Evolutionary conservation across 1,139 yeast species (phyloP).

Genomic region (Debaryomyces nepalensis): DNA sequence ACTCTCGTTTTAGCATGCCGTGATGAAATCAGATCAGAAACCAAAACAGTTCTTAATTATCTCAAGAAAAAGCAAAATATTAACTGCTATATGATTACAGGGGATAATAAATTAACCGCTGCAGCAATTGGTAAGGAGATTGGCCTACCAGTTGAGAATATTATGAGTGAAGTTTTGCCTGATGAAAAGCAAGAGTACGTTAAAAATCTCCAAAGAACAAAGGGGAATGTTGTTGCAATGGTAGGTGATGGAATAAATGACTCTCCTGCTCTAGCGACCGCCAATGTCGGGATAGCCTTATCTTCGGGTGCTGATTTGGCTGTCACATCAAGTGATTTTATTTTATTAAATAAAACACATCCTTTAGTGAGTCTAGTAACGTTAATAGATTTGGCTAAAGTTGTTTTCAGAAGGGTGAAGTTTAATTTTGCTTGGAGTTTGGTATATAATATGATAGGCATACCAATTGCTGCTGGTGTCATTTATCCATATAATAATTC

Average conservation of each 20-base stretch:
- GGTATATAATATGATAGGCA: slow-evolving; percentile 55
- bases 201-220: slow-evolving; percentile 51
- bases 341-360: slow-evolving; percentile 48
- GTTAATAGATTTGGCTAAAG: slow-evolving; percentile 48
- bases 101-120: slow-evolving; percentile 73
- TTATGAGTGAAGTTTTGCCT: slow-evolving; percentile 77
- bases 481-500: slow-evolving; percentile 58
- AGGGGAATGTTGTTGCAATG: slow-evolving; percentile 54
- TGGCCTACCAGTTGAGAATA: slow-evolving; percentile 56
- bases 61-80: slow-evolving; percentile 49
- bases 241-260: slow-evolving; percentile 70
- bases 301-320: slow-evolving; percentile 66
- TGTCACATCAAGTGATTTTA: slow-evolving; percentile 61
- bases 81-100: slow-evolving; percentile 73
- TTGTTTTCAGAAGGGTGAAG: slow-evolving; percentile 55
- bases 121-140: slow-evolving; percentile 67
- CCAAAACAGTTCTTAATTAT: slow-evolving; percentile 53
- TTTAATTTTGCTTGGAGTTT: slow-evolving; percentile 60
- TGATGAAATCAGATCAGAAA: slow-evolving; percentile 68
- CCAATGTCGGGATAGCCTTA: slow-evolving; percentile 63
- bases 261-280: slow-evolving; percentile 63
- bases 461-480: slow-evolving; percentile 69
- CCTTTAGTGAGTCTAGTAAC: slow-evolving; percentile 56
- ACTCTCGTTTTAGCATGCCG: slow-evolving; percentile 59
- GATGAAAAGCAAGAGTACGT: slow-evolving; percentile 69